Base-by-base conservation (phyloP, 2,329 filamentous ascomycete genomes). In the Rosellinia necatrix region DNA sequence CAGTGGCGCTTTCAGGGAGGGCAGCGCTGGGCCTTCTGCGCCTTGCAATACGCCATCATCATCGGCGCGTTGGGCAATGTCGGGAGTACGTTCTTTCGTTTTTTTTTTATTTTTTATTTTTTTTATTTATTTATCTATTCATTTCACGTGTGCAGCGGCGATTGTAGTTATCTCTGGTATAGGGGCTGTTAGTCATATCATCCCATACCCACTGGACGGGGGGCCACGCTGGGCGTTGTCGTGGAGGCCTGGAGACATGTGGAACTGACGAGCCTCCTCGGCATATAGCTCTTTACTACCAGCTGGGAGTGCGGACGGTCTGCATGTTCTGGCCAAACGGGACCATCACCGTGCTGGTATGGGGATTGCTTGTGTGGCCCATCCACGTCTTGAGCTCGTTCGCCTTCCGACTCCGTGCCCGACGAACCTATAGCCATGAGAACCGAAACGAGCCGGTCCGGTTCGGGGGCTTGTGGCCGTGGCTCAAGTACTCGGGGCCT, bases 251-350 rank as follows among this genome's bases (percentile, higher is more conserved):
- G n/a, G n/a, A n/a, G n/a, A n/a, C n/a, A n/a, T n/a, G n/a, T n/a
- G n/a, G n/a, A n/a, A n/a, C n/a, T n/a, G n/a, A n/a, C n/a, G n/a
- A n/a, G n/a, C n/a, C n/a, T 9, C 30, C 34, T 19, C 10, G 21
- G 25, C 17, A 24, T 12, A 12, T 46, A 37, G 40, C 46, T 1
- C 43, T 54, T 15, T 54, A 54, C 37, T 48, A 35, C 27, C 34
- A 49, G 10, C 35, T 54, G 4, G 51, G 51, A 1, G 29, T 48
- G 6, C 30, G 37, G 12, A 54, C 51, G 9, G 34, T 54, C 37
- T 54, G 51, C 24, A 43, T 54, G 27, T 54, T 49, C 24, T 48
- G 35, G 35, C 22, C 51, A 1, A 49, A 49, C 13, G 37, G 25
- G 12, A 42, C 43, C n/a, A n/a, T 49, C 10, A 37, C 19, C 2